phyloP scores from a whole-genome alignment of 2,329 filamentous ascomycete genomes.

The Cytospora schulzeri region DNA sequence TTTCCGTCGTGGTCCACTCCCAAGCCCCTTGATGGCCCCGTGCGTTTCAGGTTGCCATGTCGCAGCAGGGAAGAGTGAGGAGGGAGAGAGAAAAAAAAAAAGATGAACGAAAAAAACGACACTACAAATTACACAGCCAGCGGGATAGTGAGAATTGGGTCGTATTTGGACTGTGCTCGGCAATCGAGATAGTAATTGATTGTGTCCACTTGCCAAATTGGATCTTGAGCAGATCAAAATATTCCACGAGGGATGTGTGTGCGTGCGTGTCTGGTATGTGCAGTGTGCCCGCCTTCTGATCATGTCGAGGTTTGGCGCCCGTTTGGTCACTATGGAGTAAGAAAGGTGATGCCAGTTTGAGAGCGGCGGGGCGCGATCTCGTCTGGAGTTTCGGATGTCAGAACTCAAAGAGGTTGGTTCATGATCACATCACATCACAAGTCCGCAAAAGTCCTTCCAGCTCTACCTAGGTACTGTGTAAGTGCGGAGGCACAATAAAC shows the following conservation, averaged over 20 bases:
- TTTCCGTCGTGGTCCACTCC: constrained; percentile 17
- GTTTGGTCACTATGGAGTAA: not conserved
- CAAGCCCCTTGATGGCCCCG: constrained; percentile 15
- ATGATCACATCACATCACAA: not conserved
- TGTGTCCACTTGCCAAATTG: constrained; percentile 18
- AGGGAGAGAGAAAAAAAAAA: constrained; percentile 12
- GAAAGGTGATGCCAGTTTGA: not conserved
- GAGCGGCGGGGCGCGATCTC: not conserved
- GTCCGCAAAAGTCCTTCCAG: not conserved
- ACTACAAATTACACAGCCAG: not conserved
- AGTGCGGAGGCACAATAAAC: not conserved
- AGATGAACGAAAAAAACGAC: not conserved
- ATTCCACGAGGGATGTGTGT: constrained; percentile 5
- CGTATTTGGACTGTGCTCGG: constrained; percentile 21
- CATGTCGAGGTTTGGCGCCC: not conserved
- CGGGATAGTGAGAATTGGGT: constrained; percentile 9
- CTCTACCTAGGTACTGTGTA: not conserved
- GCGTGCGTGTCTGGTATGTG: not conserved
- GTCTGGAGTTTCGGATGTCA: constrained; percentile 1
- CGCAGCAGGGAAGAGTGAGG: not conserved
- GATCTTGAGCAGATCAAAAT: constrained; percentile 18
- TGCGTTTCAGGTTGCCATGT: constrained; percentile 23
- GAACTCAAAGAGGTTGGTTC: not conserved
- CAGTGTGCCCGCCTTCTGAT: not conserved
- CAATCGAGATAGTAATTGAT: constrained; percentile 15